Evolutionary conservation across 163 green algal genomes (phyloP).

Genomic region (Chloroidium sp.): DNA sequence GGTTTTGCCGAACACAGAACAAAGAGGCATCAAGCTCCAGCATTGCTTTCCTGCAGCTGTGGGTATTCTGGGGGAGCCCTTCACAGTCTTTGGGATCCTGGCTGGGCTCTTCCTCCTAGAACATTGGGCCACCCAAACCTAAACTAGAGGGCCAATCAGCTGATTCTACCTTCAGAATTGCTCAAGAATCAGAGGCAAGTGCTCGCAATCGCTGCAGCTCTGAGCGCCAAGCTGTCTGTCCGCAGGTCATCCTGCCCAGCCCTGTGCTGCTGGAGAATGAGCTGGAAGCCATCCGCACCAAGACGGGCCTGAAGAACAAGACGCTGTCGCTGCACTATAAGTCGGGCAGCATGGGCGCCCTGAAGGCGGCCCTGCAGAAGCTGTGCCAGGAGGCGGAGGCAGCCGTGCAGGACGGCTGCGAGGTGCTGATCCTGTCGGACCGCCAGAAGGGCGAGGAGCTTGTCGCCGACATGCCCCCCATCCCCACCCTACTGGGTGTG

Average conservation of each 20-base stretch:
- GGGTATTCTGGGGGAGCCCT: neutral
- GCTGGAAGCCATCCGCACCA: conserved; percentile 61
- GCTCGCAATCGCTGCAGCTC: neutral
- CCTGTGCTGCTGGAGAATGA: conserved; percentile 92
- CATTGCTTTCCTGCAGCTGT: neutral
- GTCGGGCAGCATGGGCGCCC: conserved; percentile 38
- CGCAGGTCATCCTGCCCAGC: conserved; percentile 70
- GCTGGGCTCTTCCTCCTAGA: neutral
- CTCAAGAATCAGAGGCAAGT: too few relatives aligned
- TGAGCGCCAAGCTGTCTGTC: neutral
- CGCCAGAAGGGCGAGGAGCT: conserved; percentile 21
- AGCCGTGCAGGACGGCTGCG: conserved; percentile 62
- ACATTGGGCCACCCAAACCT: too few relatives aligned
- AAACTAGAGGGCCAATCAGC: too few relatives aligned
- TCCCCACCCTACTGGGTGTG: conserved; percentile 85
- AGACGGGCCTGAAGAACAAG: conserved; percentile 50
- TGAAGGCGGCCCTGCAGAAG: conserved; percentile 61
- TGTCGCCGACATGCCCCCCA: conserved; percentile 51
- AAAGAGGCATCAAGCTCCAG: too few relatives aligned
- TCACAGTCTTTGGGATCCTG: neutral
- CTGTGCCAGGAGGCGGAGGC: conserved; percentile 76
- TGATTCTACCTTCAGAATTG: too few relatives aligned
- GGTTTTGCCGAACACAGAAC: neutral
- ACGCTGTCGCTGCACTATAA: conserved; percentile 71
- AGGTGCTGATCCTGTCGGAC: conserved; percentile 52